phyloP scores from a whole-genome alignment of 768 basidiomycete species.

The Suillus discolor region DNA sequence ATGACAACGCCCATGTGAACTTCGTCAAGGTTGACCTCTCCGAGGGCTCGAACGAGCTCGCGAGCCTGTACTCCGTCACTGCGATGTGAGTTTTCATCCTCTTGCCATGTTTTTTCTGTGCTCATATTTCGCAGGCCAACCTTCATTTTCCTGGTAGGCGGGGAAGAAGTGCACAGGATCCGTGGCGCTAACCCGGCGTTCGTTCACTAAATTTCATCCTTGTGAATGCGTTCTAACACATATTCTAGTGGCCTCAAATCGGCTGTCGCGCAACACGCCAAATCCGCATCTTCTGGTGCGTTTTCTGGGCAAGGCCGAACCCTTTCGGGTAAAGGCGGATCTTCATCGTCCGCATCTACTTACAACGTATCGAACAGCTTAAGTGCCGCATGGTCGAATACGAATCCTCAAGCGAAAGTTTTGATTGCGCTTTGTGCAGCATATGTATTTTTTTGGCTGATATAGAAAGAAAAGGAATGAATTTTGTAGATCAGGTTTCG shows the following conservation, averaged over 20 bases:
- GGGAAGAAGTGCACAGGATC: conserved; percentile 67
- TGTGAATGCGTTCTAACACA: conserved; percentile 8
- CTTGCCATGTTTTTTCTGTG: not conserved
- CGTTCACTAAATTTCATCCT: conserved; percentile 23
- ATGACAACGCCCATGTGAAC: conserved; percentile 68
- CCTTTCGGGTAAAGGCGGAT: conserved; percentile 47
- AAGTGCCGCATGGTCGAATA: conserved; percentile 42
- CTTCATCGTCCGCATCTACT: conserved; percentile 39
- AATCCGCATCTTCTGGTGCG: conserved; percentile 40
- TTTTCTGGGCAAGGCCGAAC: conserved; percentile 79
- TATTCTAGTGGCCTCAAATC: conserved; percentile 58
- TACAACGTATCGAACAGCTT: conserved; percentile 36
- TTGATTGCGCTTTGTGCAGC: conserved; percentile 61
- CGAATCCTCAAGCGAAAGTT: conserved; percentile 71
- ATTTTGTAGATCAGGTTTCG: not conserved
- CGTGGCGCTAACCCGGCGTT: conserved; percentile 72
- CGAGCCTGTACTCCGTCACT: conserved; percentile 58
- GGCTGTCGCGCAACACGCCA: conserved; percentile 56
- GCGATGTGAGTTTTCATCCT: conserved; percentile 61
- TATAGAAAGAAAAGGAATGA: conserved; percentile 19
- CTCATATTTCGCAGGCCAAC: conserved; percentile 62
- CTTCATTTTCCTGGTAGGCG: conserved; percentile 75
- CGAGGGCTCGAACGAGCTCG: conserved; percentile 70
- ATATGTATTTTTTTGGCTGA: conserved; percentile 60
- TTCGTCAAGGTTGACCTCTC: conserved; percentile 81